Evolutionary conservation across 2,329 filamentous ascomycete genomes (phyloP).

Genomic region (Helotiales sp.): DNA sequence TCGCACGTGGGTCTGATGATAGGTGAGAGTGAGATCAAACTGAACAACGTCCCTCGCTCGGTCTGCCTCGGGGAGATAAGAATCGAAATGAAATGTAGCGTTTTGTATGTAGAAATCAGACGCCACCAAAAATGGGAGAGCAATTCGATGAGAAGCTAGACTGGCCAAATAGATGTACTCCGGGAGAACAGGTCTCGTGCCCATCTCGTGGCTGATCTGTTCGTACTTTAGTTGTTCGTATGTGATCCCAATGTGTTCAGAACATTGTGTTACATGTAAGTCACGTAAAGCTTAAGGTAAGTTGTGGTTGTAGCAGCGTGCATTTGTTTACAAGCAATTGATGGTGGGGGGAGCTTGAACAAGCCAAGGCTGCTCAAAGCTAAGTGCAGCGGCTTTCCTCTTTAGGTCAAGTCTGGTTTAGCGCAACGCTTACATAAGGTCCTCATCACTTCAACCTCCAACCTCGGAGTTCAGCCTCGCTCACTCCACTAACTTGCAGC

Average conservation of each 20-base stretch:
- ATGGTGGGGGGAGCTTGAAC: too few species aligned
- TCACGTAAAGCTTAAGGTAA: not conserved
- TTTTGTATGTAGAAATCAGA: not conserved
- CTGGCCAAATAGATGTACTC: not conserved
- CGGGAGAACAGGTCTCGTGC: not conserved
- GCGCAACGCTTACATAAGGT: too few species aligned
- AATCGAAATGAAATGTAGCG: not conserved
- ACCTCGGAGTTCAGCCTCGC: not conserved
- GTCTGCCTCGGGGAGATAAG: not conserved
- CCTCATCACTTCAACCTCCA: not conserved
- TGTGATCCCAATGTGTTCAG: not conserved
- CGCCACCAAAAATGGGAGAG: not conserved
- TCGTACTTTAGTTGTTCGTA: not conserved
- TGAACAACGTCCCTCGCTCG: not conserved
- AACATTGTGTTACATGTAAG: not conserved
- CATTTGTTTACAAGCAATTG: too few species aligned
- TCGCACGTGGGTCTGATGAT: not conserved
- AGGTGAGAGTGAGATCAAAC: not conserved
- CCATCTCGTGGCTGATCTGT: not conserved
- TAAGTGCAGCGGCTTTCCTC: not conserved
- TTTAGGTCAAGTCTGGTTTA: not conserved
- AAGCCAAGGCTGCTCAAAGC: too few species aligned
- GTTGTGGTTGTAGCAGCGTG: too few species aligned
- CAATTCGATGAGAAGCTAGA: not conserved
- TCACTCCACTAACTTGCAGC: slow-evolving; percentile 2